These are phyloP conservation scores for Wallemia mellicola DNA, from an alignment of 1,284 basidiomycete genomes.

Conservation along the genomic window DNA sequence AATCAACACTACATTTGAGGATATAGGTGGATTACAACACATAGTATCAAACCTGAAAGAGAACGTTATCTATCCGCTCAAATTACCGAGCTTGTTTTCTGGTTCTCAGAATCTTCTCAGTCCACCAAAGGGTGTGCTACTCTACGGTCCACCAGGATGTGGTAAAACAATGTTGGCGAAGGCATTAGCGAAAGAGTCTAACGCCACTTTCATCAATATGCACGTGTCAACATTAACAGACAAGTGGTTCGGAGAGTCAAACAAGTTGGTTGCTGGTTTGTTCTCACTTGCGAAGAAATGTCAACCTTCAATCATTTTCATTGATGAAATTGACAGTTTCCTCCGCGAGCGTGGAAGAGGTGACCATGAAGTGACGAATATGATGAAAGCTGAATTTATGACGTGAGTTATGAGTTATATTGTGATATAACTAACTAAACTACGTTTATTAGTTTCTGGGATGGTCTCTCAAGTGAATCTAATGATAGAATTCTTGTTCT, in stretches of 20 bases:
- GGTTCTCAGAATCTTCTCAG: constrained; percentile 28
- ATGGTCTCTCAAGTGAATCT: constrained; percentile 58
- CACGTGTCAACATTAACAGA: constrained; percentile 46
- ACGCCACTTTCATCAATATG: constrained; percentile 86
- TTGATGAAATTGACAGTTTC: constrained; percentile 65
- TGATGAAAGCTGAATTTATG: constrained; percentile 99
- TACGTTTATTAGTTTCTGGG: constrained; percentile 41
- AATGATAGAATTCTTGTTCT: constrained; percentile 56
- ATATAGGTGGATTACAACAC: constrained; percentile 80
- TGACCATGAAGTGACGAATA: constrained; percentile 91
- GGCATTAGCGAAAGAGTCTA: constrained; percentile 78
- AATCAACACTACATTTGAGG: constrained; percentile 23
- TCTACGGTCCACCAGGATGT: constrained; percentile 75
- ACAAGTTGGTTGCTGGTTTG: constrained; percentile 75
- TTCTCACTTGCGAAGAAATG: constrained; percentile 44
- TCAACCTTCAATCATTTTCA: constrained; percentile 48
- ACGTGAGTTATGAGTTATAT: constrained; percentile 28
- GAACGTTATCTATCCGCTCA: constrained; percentile 83
- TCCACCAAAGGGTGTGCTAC: constrained; percentile 45
- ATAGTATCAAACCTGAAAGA: constrained; percentile 76
- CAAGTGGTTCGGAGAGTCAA: constrained; percentile 96
- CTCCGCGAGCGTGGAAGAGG: constrained; percentile 52
- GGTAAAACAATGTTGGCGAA: constrained; percentile 71
- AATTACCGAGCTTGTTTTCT: constrained; percentile 66
- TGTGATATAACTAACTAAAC: background rate